Conservation (phyloP, 805 yeast genomes). For the Zygosaccharomyces bailii region DNA sequence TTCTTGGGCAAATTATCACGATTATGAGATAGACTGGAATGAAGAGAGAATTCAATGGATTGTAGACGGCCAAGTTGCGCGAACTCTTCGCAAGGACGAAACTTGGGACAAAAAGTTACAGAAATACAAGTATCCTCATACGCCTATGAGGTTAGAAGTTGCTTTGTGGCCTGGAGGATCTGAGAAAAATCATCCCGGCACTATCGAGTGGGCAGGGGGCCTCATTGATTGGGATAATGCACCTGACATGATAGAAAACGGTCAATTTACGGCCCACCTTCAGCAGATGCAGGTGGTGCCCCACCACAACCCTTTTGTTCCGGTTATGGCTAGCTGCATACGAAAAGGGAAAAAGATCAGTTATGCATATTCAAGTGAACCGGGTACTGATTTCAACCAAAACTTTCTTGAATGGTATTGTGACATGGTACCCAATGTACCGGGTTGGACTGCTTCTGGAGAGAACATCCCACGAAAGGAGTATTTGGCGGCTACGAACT, state of each 20-base stretch:
- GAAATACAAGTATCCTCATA: conserved; percentile 60
- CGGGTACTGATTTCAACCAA: conserved; percentile 14
- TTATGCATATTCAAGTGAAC: conserved; percentile 12
- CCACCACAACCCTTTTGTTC: conserved; percentile 41
- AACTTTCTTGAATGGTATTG: conserved; percentile 22
- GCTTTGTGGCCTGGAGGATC: conserved; percentile 80
- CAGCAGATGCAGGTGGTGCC: conserved; percentile 57
- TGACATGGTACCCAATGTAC: conserved; percentile 16
- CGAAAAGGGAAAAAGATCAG: conserved; percentile 7
- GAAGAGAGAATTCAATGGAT: conserved; percentile 69
- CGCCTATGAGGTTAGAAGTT: conserved; percentile 70
- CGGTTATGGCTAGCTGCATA: conserved; percentile 16
- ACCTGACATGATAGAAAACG: conserved; percentile 63
- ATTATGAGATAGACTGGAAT: conserved; percentile 77
- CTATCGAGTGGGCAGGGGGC: conserved; percentile 89
- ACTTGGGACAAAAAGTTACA: conserved; percentile 61
- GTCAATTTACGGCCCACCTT: conserved; percentile 69
- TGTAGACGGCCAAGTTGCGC: conserved; percentile 60
- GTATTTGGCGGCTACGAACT: background rate
- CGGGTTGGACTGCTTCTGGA: conserved; percentile 13
- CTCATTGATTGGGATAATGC: conserved; percentile 71
- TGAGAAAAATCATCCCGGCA: conserved; percentile 52
- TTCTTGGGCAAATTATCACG: conserved; percentile 67
- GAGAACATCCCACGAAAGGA: conserved; percentile 9
- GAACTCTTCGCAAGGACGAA: conserved; percentile 59